Conservation (phyloP, 495 filamentous ascomycete genomes). For the Neurospora sublineolata region DNA sequence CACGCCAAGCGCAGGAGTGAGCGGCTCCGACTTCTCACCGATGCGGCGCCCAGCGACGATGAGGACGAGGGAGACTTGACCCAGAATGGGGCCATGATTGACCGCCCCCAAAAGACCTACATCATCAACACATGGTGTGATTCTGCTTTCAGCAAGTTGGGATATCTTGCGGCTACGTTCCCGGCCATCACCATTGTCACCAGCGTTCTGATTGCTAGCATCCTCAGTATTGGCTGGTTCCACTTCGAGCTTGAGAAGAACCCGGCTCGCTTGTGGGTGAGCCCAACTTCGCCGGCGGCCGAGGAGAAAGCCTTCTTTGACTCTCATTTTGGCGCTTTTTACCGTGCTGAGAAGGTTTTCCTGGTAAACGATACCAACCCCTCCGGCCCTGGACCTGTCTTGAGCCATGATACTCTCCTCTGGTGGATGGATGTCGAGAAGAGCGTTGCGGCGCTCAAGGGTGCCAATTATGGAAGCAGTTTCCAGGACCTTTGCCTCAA, state of each 20-base stretch:
- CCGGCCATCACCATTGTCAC: conserved; percentile 69
- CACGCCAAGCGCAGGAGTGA: conserved; percentile 65
- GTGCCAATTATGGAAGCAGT: conserved; percentile 46
- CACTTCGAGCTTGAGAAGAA: conserved; percentile 78
- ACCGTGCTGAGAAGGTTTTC: conserved; percentile 85
- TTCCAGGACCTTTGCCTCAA: conserved; percentile 89
- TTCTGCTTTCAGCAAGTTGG: conserved; percentile 70
- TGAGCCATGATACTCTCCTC: conserved; percentile 73
- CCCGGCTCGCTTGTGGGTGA: conserved; percentile 89
- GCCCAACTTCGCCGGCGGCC: conserved; percentile 79
- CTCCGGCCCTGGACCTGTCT: conserved; percentile 55
- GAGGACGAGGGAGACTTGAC: conserved; percentile 79
- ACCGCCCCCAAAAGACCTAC: conserved; percentile 63
- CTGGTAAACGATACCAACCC: conserved; percentile 73
- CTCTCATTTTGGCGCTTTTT: conserved; percentile 90
- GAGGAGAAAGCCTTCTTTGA: conserved; percentile 93
- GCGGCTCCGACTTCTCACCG: conserved; percentile 73
- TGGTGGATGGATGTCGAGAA: conserved; percentile 95
- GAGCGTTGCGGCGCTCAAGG: conserved; percentile 56
- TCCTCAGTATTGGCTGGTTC: conserved; percentile 79
- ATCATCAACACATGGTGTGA: conserved; percentile 68
- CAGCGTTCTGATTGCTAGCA: conserved; percentile 55
- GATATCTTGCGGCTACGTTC: conserved; percentile 66
- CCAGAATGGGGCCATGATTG: conserved; percentile 54
- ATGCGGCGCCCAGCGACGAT: conserved; percentile 73